Conservation (phyloP, 2,329 filamentous ascomycete species). For the Colletotrichum musae region DNA sequence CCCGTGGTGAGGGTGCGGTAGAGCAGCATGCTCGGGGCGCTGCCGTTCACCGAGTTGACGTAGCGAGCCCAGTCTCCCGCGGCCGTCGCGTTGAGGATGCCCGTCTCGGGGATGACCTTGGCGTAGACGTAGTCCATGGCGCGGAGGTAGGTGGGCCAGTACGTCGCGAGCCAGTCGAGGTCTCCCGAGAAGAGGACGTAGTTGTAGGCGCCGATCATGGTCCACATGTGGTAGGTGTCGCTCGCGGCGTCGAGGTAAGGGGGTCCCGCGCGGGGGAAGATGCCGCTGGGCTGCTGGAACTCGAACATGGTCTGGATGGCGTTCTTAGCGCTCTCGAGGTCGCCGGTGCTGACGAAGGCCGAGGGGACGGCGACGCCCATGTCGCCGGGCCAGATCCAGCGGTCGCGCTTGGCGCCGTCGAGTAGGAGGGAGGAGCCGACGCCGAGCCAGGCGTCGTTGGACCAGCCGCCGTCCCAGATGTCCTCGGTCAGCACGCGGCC, state of each 20-base stretch:
- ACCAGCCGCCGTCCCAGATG: conserved; percentile 45
- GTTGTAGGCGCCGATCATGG: conserved; percentile 69
- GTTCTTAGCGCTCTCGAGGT: conserved; percentile 64
- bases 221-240: conserved; percentile 54
- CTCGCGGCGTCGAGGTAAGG: conserved; percentile 55
- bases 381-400: conserved; percentile 74
- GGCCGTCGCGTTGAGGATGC: conserved; percentile 62
- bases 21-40: conserved; percentile 63
- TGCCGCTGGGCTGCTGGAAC: conserved; percentile 58
- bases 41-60: conserved; percentile 61
- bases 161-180: conserved; percentile 38
- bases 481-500: conserved; percentile 42
- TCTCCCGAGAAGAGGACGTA: conserved; percentile 63
- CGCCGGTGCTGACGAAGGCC: conserved; percentile 68
- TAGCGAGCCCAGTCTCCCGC: conserved; percentile 66
- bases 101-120: conserved; percentile 46
- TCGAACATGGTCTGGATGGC: conserved; percentile 64
- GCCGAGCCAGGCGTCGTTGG: conserved; percentile 52
- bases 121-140: conserved; percentile 48
- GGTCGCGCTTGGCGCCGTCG: conserved; percentile 73
- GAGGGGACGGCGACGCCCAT: conserved; percentile 70
- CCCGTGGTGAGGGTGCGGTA: conserved; percentile 69
- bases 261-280: conserved; percentile 64
- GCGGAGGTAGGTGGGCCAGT: conserved; percentile 50
- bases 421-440: conserved; percentile 49